A percentile compares a stretch with the other conserved stretches of the same genome.
These are phyloP conservation scores for Cerrena zonata DNA, from an alignment of 1,284 basidiomycete species.

Conservation along the genomic window DNA sequence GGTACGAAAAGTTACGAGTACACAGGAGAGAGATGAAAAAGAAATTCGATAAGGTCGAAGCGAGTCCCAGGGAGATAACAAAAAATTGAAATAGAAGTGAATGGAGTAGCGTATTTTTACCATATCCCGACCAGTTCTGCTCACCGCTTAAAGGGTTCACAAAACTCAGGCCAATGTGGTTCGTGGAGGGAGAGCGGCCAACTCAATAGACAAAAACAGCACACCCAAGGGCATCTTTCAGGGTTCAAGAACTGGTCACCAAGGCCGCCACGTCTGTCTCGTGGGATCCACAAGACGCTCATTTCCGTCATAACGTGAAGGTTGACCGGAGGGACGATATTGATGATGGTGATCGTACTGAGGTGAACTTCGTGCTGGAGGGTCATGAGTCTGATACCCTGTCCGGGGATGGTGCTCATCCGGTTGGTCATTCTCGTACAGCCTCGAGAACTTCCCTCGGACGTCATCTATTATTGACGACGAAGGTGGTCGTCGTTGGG, in stretches of 20 bases:
- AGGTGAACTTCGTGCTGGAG: too few relatives aligned
- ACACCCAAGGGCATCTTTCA: too few relatives aligned
- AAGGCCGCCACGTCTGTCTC: constrained; percentile 4
- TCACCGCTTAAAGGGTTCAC: background rate
- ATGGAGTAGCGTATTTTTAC: too few relatives aligned
- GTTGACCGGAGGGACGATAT: background rate
- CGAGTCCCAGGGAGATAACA: too few relatives aligned
- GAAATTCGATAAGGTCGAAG: background rate
- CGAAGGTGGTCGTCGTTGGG: too few relatives aligned
- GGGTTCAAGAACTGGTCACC: background rate
- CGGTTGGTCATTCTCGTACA: background rate
- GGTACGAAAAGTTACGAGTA: too few relatives aligned
- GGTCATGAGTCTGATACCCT: too few relatives aligned
- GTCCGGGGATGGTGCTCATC: background rate
- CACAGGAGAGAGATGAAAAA: too few relatives aligned
- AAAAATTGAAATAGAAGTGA: too few relatives aligned
- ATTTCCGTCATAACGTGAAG: constrained; percentile 1
- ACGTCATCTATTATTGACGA: background rate
- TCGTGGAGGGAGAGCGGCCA: constrained; percentile 4
- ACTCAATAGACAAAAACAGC: background rate
- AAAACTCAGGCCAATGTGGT: background rate
- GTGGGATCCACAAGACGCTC: constrained; percentile 3
- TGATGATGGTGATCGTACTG: background rate
- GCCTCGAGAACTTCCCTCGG: background rate
- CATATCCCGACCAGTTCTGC: background rate